phyloP scores from a whole-genome alignment of 108 stramenopile genomes.

The Skeletonema costatum region DNA sequence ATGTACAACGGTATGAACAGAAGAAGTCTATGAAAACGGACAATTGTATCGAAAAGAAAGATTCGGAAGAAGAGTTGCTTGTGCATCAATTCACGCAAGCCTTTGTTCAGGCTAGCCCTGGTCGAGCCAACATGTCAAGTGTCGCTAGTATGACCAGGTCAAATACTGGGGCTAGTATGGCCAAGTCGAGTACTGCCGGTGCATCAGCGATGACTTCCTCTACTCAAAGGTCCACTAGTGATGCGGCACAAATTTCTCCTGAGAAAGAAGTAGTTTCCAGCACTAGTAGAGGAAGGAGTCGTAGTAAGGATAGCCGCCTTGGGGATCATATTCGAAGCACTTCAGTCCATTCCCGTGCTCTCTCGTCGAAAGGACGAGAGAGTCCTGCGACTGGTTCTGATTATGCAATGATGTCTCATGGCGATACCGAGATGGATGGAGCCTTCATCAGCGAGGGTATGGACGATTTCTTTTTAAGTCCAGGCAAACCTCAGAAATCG shows the following conservation, averaged over 20 bases:
- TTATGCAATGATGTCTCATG: constrained; percentile 16
- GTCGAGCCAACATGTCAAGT: not conserved
- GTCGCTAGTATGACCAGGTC: not conserved
- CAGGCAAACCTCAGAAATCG: not conserved
- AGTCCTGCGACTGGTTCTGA: constrained; percentile 11
- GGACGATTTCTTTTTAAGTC: constrained; percentile 17
- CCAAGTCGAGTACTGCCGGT: not conserved
- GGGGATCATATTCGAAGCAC: constrained; percentile 12
- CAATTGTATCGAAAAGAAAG: constrained; percentile 6
- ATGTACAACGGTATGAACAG: constrained; percentile 42
- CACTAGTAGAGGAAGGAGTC: not conserved
- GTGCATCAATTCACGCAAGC: not conserved
- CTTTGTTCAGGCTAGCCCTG: not conserved
- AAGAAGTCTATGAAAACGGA: constrained; percentile 18
- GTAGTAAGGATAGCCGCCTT: constrained; percentile 4
- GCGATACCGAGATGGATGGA: constrained; percentile 33
- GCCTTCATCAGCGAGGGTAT: constrained; percentile 33
- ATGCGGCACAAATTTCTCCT: not conserved
- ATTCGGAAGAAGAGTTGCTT: not conserved
- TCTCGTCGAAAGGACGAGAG: not conserved
- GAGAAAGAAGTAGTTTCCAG: not conserved
- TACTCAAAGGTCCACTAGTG: not conserved
- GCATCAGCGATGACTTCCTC: not conserved
- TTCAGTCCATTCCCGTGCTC: constrained; percentile 2
- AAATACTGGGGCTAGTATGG: not conserved